Evolutionary conservation across 2,329 filamentous ascomycete species (phyloP), one percentile per base, ranked within the genome.

Genomic region (Aspergillus brasiliensis): DNA sequence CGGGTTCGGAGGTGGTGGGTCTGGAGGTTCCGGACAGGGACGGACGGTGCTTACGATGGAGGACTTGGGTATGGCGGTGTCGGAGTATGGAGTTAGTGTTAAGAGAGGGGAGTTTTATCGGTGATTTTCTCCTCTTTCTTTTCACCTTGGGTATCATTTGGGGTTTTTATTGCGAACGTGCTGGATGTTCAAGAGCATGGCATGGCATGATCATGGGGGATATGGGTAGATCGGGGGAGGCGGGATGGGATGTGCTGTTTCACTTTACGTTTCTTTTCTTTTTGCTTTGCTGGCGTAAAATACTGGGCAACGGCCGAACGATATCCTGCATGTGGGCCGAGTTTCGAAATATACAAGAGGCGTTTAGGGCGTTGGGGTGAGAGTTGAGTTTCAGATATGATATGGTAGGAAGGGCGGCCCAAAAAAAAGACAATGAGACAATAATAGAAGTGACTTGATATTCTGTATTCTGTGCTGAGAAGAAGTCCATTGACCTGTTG

Each of bases 101-200:
- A 98, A 97, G 86, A 85, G 95, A 65, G 93, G 94, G 72, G 95
- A 99, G 80, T 99, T 98, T 74, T 99, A 99, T 77, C 85, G 93
- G 70, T 97, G 51, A 58, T 44, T 10, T 28, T 28, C 10, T 10
- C 11, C 13, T 34, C 31, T 34, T 34, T 11, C 28, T 34, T 34
- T 6, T 11, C 31, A 31, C 54, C 19, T 53, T 52, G 21, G 51
- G 56, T 28, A 51, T 34, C 47, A 17, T 46, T n/a, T n/a, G 38
- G 38, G 17, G 17, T 5, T 8, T 42, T n/a, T 8, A 3, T 10
- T 11, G 8, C 38, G 8, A 42, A 42, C 15, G 0, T 10, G 40
- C 40, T 15, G 40, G 7, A 17, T 42, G 38, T n/a, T 42, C 7
- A 19, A 19, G 38, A 7, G 7, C 28, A 21, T 42, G 40, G 19